Evolutionary conservation across 306 rosid genomes (phyloP), one percentile per base, ranked within the genome.

Genomic region (Quercus cerris): DNA sequence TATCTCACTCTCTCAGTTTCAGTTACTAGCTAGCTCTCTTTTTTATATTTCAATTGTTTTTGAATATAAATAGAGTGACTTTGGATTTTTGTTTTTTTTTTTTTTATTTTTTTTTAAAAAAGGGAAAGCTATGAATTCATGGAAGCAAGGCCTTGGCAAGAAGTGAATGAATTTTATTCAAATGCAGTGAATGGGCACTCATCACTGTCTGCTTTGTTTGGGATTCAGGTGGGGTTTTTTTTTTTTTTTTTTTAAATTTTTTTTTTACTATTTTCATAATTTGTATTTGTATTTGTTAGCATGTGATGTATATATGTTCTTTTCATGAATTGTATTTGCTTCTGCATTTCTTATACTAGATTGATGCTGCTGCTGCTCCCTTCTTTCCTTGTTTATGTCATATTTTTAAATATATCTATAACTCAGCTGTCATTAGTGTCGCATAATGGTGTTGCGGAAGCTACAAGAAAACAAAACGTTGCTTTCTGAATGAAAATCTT

Each of bases 141-240:
- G 99, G 57, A 88, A 33, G 86, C 81, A 78, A 86, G 93, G 58
- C 97, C 94, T 35, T 93, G 99, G 99, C 81, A 88, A 56, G 86
- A 69, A 75, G 89, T 95, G 77, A 81, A 89, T 70, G 87, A 89
- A 72, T 91, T 93, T 80, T 95, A 91, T 70, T 83, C 78, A 28
- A 73, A 82, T 63, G 66, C 84, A 71, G 98, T 95, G 25, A 88
- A 73, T 14, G 93, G 78, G 13, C 72, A 80, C 6, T 77, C 54
- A 38, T 80, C 97, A 51, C 67, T 89, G 44, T 66, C 90, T 5
- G 78, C 84, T 15, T 81, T 92, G 75, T 87, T 92, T 79, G 82
- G 84, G 56, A 30, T 82, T 57, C 33, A 87, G 91, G 94, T 86
- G 22, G 44, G 62, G 76, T 10, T 17, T 5, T 27, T 12, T 6